Evolutionary conservation across 768 basidiomycete species (phyloP).

Genomic region (Termitomyces sp.): DNA sequence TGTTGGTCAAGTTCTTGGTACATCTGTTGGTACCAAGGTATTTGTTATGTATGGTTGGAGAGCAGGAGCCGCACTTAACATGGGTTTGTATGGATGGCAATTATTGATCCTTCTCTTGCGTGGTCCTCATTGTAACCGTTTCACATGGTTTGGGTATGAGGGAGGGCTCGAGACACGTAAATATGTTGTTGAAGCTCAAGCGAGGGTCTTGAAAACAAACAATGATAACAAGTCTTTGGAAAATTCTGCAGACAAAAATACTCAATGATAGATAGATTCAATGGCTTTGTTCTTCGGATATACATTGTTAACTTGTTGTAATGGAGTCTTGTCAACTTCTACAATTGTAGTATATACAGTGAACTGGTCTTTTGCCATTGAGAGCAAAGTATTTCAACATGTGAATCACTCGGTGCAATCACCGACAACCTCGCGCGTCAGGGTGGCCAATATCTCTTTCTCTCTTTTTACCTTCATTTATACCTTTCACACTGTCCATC

Average conservation of each 20-base stretch:
- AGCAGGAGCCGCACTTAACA: conserved; percentile 50
- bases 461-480: no score
- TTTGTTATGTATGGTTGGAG: conserved; percentile 71
- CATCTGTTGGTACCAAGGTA: conserved; percentile 64
- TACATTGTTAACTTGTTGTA: no score
- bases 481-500: no score
- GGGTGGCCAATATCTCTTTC: no score
- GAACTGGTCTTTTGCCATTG: no score
- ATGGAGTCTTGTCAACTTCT: no score
- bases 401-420: no score
- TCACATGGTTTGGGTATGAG: conserved; percentile 61
- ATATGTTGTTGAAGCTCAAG: conserved; percentile 22
- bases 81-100: conserved; percentile 54
- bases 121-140: conserved; percentile 59
- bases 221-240: background rate
- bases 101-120: conserved; percentile 53
- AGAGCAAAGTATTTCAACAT: no score
- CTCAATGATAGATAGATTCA: background rate
- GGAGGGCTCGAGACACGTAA: conserved; percentile 45
- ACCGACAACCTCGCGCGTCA: no score
- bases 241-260: background rate
- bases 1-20: conserved; percentile 80
- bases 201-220: background rate
- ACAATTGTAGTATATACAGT: no score
- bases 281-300: no score